Evolutionary conservation across 306 rosid species (phyloP).

Genomic region (Ormosia semicastrata): DNA sequence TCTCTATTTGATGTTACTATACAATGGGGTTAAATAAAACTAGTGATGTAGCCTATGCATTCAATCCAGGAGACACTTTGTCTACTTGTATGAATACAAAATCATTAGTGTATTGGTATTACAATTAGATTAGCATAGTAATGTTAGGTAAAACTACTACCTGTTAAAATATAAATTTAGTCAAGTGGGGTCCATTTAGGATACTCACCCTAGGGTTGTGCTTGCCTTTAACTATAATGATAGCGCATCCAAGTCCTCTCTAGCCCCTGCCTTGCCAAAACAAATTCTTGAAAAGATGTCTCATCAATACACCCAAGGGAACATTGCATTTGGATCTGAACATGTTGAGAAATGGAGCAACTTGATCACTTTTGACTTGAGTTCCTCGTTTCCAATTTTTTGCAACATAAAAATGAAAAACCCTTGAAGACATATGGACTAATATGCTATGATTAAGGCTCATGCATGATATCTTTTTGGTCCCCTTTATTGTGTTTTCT

Average conservation of each 20-base stretch:
- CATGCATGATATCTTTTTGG: slow-evolving; percentile 29
- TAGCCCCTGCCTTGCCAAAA: slow-evolving; percentile 26
- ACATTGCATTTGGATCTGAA: slow-evolving; percentile 54
- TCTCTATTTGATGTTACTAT: not conserved
- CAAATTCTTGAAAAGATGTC: slow-evolving; percentile 32
- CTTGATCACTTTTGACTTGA: slow-evolving; percentile 44
- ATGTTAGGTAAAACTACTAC: slow-evolving; percentile 71
- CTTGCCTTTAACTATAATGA: slow-evolving; percentile 38
- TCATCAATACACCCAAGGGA: slow-evolving; percentile 47
- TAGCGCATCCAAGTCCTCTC: slow-evolving; percentile 36
- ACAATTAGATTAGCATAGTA: slow-evolving; percentile 21
- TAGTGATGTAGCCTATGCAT: slow-evolving; percentile 46
- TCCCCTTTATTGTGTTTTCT: slow-evolving; percentile 4
- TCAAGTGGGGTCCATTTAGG: slow-evolving; percentile 50
- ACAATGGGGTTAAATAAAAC: slow-evolving; percentile 27
- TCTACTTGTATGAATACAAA: slow-evolving; percentile 57
- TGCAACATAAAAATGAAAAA: slow-evolving; percentile 29
- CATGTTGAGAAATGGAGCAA: slow-evolving; percentile 26
- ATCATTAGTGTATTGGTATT: slow-evolving; percentile 43
- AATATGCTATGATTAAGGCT: slow-evolving; percentile 27
- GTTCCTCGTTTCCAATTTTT: slow-evolving; percentile 17
- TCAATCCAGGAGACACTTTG: slow-evolving; percentile 75
- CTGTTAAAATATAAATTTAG: slow-evolving; percentile 37
- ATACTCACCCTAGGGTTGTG: slow-evolving; percentile 36
- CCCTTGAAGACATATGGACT: slow-evolving; percentile 20